Base-by-base conservation (phyloP, 257 asterid species). In the Datura wrightii region DNA sequence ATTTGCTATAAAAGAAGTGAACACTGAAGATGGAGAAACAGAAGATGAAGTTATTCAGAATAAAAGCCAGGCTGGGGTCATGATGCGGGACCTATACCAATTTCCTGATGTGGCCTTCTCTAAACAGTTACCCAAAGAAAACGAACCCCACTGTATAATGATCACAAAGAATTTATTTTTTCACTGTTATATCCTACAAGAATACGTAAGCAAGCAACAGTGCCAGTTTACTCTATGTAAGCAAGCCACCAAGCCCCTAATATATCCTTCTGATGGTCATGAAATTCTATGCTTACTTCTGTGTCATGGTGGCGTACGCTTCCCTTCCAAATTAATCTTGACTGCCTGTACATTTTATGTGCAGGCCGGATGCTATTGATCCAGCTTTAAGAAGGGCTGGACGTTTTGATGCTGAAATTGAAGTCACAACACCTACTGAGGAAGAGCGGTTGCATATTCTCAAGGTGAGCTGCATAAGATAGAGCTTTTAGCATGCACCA, bases 371-470 rank as follows among this genome's bases (percentile, higher is more conserved):
- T 85, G 87, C 97, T 79, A 88, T 96, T 83, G 98, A 96, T 90
- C 98, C 99, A 72, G 98, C 98, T 58, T 93, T 94, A 66, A 93
- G 99, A 87, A 96, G 98, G 83, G 89, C 95, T 2, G 98, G 99
- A 79, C 99, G 98, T 84, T 93, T 96, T 90, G 98, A 96, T 94
- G 88, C 91, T 79, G 99, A 96, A 92, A 88, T 96, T 89, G 99
- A 96, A 90, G 96, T 94, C 85, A 93, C 98, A 76, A 92, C 95
- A 3, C 99, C 99, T 70, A 94, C 88, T 84, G 98, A 93, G 89
- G 89, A 84, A 48, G 98, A 96, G 65, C 98, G 99, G 80, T 85
- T 92, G 71, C 95, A 90, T 86, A 93, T 96, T 89, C 92, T 96
- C 44, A 88, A 93, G 97, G 99, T 93, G 82, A 39, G 72, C 67